phyloP scores from a whole-genome alignment of 208 protist species.

The Endotrypanum monterogeii region DNA sequence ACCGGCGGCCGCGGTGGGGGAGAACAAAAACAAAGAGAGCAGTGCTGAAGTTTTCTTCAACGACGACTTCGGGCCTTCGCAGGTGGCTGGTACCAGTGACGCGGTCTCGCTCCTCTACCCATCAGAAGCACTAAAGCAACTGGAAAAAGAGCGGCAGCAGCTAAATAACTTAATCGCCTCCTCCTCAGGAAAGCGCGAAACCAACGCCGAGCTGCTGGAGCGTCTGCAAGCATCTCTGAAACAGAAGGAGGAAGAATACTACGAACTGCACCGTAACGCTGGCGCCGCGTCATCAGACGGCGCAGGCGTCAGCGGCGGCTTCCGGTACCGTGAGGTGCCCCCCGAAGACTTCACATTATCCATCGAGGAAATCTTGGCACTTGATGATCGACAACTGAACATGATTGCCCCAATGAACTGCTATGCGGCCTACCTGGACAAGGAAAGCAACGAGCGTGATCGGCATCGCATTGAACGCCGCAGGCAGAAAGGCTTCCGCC shows the following conservation, averaged over 20 bases:
- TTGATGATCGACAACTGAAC: constrained; percentile 92
- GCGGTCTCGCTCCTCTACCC: constrained; percentile 67
- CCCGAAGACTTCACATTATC: constrained; percentile 85
- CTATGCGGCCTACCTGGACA: constrained; percentile 88
- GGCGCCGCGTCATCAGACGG: constrained; percentile 23
- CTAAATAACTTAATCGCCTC: constrained; percentile 45
- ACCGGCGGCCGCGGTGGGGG: background rate
- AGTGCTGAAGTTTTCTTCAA: constrained; percentile 26
- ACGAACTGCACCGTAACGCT: constrained; percentile 73
- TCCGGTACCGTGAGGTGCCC: constrained; percentile 85
- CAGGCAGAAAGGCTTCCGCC: constrained; percentile 63
- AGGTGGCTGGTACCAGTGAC: constrained; percentile 29
- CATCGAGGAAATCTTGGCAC: constrained; percentile 84
- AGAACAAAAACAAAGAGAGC: constrained; percentile 11
- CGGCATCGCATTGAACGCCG: constrained; percentile 56
- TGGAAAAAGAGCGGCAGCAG: constrained; percentile 47
- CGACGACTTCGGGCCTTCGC: constrained; percentile 20
- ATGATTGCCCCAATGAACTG: constrained; percentile 93
- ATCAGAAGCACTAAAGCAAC: constrained; percentile 40
- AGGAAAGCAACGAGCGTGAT: constrained; percentile 70
- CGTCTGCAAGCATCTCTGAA: constrained; percentile 62
- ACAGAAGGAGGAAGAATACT: constrained; percentile 86
- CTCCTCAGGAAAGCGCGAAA: constrained; percentile 14
- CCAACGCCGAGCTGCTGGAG: constrained; percentile 35
- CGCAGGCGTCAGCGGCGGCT: constrained; percentile 29